A percentile compares a stretch with the other conserved stretches of the same genome.
phyloP scores from a whole-genome alignment of 1,284 basidiomycete species.

The Cryptococcus sp. region DNA sequence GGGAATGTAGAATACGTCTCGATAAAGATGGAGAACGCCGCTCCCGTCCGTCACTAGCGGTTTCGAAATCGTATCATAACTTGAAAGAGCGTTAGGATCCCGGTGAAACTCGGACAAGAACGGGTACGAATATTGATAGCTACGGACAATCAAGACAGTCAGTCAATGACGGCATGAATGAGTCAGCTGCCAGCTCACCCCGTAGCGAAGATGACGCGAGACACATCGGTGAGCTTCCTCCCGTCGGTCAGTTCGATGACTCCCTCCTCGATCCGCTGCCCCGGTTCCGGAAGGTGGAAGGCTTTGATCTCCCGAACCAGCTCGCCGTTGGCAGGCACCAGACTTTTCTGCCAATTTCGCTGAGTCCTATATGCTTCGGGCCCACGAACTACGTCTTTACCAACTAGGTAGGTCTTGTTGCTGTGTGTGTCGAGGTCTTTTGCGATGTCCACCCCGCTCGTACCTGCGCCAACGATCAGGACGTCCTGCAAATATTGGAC shows the following conservation, averaged over 20 bases:
- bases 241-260: constrained; percentile 55
- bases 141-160: background rate
- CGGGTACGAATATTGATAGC: constrained; percentile 56
- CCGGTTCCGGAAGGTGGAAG: constrained; percentile 32
- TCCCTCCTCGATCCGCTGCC: constrained; percentile 36
- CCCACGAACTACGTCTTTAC: constrained; percentile 39
- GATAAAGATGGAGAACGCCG: constrained; percentile 56
- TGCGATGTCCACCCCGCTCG: constrained; percentile 56
- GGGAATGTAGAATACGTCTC: constrained; percentile 58
- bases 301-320: constrained; percentile 47
- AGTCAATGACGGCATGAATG: background rate
- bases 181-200: constrained; percentile 44
- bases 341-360: constrained; percentile 34
- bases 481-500: constrained; percentile 46
- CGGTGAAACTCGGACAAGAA: constrained; percentile 57
- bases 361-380: constrained; percentile 36
- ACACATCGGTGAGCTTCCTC: constrained; percentile 52
- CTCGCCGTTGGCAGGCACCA: constrained; percentile 44
- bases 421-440: constrained; percentile 47
- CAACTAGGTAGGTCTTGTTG: constrained; percentile 51
- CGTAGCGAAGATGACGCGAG: constrained; percentile 56
- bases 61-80: constrained; percentile 21
- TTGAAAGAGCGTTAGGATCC: constrained; percentile 27
- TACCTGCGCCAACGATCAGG: constrained; percentile 57
- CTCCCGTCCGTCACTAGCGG: constrained; percentile 57